Conservation (phyloP, 2,329 filamentous ascomycete species). For the Talaromyces sp. region DNA sequence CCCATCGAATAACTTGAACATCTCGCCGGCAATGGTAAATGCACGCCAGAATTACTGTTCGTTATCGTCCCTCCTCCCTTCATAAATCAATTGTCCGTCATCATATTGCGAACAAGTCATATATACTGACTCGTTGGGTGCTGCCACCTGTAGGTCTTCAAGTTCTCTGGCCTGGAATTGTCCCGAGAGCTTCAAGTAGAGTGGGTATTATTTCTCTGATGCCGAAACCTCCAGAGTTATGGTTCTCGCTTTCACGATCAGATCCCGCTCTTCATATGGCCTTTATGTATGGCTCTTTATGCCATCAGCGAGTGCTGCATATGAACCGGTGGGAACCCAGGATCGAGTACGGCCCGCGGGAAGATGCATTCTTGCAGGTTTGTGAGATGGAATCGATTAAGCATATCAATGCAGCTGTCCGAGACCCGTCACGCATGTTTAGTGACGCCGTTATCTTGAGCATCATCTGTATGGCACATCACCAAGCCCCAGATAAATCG, state of each 20-base stretch:
- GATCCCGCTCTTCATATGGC: constrained; percentile 35
- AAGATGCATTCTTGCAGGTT: constrained; percentile 28
- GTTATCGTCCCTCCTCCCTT: too few species aligned
- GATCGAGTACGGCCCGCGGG: constrained; percentile 21
- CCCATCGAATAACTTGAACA: constrained; percentile 16
- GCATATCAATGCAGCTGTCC: constrained; percentile 38
- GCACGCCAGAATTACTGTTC: constrained; percentile 32
- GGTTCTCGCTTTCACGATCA: constrained; percentile 34
- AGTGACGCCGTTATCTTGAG: constrained; percentile 41
- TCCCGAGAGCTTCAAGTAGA: constrained; percentile 14
- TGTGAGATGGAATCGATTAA: constrained; percentile 39
- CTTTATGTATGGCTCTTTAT: constrained; percentile 35
- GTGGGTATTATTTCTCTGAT: not conserved
- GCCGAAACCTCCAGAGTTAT: constrained; percentile 18
- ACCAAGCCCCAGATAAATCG: constrained; percentile 27
- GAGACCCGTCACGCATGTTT: constrained; percentile 32
- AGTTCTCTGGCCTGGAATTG: constrained; percentile 34
- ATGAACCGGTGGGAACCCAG: constrained; percentile 28
- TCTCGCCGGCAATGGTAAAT: constrained; percentile 24
- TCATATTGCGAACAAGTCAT: too few species aligned
- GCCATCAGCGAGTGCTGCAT: constrained; percentile 36
- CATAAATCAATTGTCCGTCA: too few species aligned
- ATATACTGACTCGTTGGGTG: not conserved
- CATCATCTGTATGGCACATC: constrained; percentile 40
- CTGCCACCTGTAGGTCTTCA: constrained; percentile 18